These are phyloP conservation scores for Rhizophora mangle DNA, from an alignment of 345 rosid genomes.

Conservation along the genomic window DNA sequence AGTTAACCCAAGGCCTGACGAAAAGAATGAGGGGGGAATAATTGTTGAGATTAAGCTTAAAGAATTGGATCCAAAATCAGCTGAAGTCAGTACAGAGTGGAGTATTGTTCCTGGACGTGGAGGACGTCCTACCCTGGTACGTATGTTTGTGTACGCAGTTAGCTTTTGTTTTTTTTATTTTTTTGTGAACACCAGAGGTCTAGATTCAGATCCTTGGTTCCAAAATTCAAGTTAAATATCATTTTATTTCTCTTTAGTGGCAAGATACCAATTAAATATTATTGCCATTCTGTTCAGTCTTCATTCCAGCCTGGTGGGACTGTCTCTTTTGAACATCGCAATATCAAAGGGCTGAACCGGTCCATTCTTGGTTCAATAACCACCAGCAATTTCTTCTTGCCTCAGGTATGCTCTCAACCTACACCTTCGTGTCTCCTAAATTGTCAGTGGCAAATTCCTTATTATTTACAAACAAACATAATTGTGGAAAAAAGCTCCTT, in stretches of 20 bases:
- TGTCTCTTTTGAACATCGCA: slow-evolving; percentile 92
- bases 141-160: slow-evolving; percentile 1
- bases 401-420: slow-evolving; percentile 50
- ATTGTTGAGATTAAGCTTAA: slow-evolving; percentile 96
- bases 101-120: slow-evolving; percentile 98
- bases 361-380: slow-evolving; percentile 93
- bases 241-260: not conserved
- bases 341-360: slow-evolving; percentile 85
- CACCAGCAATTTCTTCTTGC: slow-evolving; percentile 91
- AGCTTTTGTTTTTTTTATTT: not conserved
- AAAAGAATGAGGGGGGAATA: slow-evolving; percentile 94
- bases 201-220: not conserved
- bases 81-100: slow-evolving; percentile 99
- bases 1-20: slow-evolving; percentile 95
- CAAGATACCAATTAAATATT: slow-evolving; percentile 6
- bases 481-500: not conserved
- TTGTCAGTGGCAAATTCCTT: no score
- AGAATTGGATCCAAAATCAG: slow-evolving; percentile 94
- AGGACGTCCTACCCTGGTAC: slow-evolving; percentile 91
- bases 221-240: slow-evolving; percentile 5
- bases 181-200: not conserved
- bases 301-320: slow-evolving; percentile 97
- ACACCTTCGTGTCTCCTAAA: no score
- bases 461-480: no score
- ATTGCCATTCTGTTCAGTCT: slow-evolving; percentile 47